These are phyloP conservation scores for Phytopythium oedochilum DNA, from an alignment of 352 stramenopile species.

Conservation along the genomic window DNA sequence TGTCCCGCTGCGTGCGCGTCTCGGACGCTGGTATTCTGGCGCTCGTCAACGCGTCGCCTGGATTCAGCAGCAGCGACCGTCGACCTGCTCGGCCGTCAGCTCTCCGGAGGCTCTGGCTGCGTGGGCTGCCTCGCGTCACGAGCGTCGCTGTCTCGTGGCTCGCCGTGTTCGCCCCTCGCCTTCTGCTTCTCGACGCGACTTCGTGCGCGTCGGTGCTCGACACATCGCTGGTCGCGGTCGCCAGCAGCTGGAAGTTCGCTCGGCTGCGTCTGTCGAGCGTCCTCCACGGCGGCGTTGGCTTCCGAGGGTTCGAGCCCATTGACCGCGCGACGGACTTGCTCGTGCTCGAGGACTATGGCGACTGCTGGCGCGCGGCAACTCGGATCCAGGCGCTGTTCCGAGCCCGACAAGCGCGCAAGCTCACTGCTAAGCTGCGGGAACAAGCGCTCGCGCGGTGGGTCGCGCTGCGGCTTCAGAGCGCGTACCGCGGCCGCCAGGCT, in stretches of 20 bases:
- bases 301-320: background rate
- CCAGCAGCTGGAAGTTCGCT: constrained; percentile 57
- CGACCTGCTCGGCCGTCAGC: constrained; percentile 13
- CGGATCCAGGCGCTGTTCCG: constrained; percentile 69
- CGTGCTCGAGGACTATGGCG: constrained; percentile 83
- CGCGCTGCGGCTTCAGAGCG: constrained; percentile 52
- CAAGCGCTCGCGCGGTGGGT: constrained; percentile 48
- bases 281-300: background rate
- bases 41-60: constrained; percentile 43
- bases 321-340: constrained; percentile 75
- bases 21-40: constrained; percentile 78
- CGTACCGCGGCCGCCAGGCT: constrained; percentile 55
- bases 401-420: constrained; percentile 36
- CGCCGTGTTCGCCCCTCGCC: constrained; percentile 56
- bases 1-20: constrained; percentile 66
- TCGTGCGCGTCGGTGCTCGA: constrained; percentile 34
- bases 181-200: constrained; percentile 64
- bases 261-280: background rate
- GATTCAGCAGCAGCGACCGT: background rate
- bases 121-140: constrained; percentile 53
- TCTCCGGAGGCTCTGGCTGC: constrained; percentile 67
- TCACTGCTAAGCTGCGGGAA: constrained; percentile 38
- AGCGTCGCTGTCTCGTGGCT: constrained; percentile 86
- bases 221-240: constrained; percentile 55
- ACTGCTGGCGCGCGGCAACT: constrained; percentile 59